Base-by-base conservation (phyloP, 2,329 filamentous ascomycete genomes). In the Phyllosticta capitalensis region DNA sequence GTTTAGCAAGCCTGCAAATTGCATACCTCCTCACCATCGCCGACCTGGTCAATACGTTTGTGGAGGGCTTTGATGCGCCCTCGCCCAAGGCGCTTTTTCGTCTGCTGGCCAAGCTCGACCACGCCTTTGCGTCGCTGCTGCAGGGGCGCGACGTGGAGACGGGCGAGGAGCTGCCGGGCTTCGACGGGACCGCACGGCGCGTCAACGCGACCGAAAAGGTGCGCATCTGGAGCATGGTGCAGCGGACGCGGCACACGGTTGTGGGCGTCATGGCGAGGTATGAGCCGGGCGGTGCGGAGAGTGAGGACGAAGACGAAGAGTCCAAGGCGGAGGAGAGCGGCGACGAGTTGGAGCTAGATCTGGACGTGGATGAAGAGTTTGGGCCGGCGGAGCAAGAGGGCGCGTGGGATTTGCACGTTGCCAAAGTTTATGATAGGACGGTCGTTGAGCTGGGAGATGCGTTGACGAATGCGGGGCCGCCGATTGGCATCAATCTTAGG, bases 121-220 rank as follows among this genome's bases (percentile, higher is more conserved):
- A 87, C 66, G 89, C 89, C 48, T 95, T 96, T 68, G 83, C 88
- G 1, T 89, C 87, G 61, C 76, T 96, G 9, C 69, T 96, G 1
- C 75, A 79, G 22, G 88, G 88, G 3, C 75, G 81, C 60, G 85
- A 95, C 67, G 74, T 85, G 3, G 81, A 85, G 14, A 86, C 86
- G 0, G 81, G 82, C 0, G 82, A 86, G 48, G 67, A 76, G 0
- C 76, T 96, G 1, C 85, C 89, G 0, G 90, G 90, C 0, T 90
- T 92, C 63, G 82, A 84, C 63, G 79, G 76, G 6, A 7, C 24
- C 24, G 81, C 81, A 0, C 75, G 79, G 5, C 75, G 75, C 9
- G 87, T 89, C 0, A 86, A 89, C 77, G 90, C 85, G 19, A 92
- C 89, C 0, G 90, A 96, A 71, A 95, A 94, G 79, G 90, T 97